phyloP scores from a whole-genome alignment of 2,329 filamentous ascomycete species.

The Apiospora arundinis region DNA sequence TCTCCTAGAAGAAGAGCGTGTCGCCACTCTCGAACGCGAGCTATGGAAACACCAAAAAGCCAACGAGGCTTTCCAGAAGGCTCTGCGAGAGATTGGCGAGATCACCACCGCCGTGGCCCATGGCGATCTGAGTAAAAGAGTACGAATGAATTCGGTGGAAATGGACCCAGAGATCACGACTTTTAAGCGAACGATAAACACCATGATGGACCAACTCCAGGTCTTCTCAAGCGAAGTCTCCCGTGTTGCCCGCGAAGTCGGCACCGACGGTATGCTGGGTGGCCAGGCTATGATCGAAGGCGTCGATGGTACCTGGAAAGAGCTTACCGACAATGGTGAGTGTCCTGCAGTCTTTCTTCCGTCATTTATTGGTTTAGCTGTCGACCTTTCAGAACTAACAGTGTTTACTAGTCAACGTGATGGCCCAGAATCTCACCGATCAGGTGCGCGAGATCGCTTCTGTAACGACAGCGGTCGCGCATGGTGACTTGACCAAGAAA shows the following conservation, averaged over 20 bases:
- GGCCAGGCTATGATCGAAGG: constrained; percentile 93
- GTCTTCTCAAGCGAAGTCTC: constrained; percentile 97
- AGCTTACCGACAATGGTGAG: constrained; percentile 84
- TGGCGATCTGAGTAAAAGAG: constrained; percentile 95
- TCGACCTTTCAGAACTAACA: constrained; percentile 33
- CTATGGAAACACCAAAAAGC: constrained; percentile 97
- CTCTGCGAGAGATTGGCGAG: constrained; percentile 92
- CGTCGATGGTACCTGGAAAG: constrained; percentile 97
- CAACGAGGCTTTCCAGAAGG: constrained; percentile 98
- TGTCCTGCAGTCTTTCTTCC: constrained; percentile 2
- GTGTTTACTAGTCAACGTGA: constrained; percentile 69
- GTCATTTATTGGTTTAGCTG: neutral
- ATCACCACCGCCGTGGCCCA: constrained; percentile 96
- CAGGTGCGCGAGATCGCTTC: constrained; percentile 87
- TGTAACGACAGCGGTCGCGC: constrained; percentile 82
- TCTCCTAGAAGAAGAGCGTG: constrained; percentile 84
- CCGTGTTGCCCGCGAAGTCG: constrained; percentile 91
- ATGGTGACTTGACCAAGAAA: constrained; percentile 84
- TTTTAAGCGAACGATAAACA: constrained; percentile 98
- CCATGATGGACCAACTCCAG: constrained; percentile 98
- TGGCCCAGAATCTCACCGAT: constrained; percentile 82
- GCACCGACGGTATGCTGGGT: constrained; percentile 91
- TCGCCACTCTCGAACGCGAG: constrained; percentile 88
- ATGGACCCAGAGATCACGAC: constrained; percentile 98
- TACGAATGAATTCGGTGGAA: constrained; percentile 92